These are phyloP conservation scores for Aegilops bicornis DNA, from an alignment of 176 grass and related monocot genomes.

Conservation along the genomic window DNA sequence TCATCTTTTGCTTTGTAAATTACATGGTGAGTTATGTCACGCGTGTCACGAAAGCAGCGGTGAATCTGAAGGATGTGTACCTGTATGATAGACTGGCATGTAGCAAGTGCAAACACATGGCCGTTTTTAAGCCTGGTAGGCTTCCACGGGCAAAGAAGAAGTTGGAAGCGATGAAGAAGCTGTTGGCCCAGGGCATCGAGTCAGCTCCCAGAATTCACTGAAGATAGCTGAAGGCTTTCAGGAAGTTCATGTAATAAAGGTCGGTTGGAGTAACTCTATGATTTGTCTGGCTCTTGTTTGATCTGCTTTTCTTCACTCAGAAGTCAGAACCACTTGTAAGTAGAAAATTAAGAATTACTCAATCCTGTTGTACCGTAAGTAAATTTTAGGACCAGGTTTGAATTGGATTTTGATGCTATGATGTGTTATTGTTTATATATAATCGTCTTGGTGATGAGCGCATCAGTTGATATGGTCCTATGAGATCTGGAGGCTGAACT, in stretches of 20 bases:
- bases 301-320: background rate
- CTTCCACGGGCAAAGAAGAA: background rate
- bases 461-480: no score
- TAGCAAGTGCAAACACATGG: background rate
- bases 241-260: background rate
- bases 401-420: background rate
- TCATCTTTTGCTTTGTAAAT: background rate
- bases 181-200: background rate
- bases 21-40: background rate
- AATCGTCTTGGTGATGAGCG: no score
- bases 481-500: no score
- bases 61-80: background rate
- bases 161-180: background rate
- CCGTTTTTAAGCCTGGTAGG: background rate
- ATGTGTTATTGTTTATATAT: no score
- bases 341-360: background rate
- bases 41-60: background rate
- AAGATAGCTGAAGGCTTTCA: background rate
- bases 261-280: background rate
- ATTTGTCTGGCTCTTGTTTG: background rate
- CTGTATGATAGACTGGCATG: background rate
- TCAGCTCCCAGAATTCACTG: background rate
- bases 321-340: background rate
- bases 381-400: background rate
- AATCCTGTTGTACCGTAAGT: background rate